These are phyloP conservation scores for Nigrograna mackinnonii DNA, from an alignment of 2,329 filamentous ascomycete genomes.

Conservation along the genomic window DNA sequence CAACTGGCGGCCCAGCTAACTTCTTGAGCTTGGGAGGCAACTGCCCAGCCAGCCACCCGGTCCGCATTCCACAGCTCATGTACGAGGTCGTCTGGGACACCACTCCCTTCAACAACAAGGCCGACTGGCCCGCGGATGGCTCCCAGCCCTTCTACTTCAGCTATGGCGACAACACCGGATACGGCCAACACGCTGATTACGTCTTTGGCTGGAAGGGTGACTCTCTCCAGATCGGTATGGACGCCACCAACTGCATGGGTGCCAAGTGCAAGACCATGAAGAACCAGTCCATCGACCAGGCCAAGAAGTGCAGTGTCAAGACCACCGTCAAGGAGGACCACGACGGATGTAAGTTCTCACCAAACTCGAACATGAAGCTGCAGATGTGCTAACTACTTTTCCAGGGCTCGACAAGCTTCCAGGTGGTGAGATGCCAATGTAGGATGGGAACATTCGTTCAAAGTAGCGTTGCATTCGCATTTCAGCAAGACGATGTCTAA, in stretches of 20 bases:
- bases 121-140: constrained; percentile 24
- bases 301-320: constrained; percentile 23
- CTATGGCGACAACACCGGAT: constrained; percentile 27
- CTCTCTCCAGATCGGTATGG: constrained; percentile 27
- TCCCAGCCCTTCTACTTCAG: constrained; percentile 26
- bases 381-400: not conserved
- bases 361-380: not conserved
- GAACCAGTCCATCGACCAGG: constrained; percentile 24
- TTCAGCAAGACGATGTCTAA: too few species aligned
- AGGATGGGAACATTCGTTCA: too few species aligned
- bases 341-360: constrained; percentile 1
- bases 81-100: constrained; percentile 51
- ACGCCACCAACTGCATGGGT: constrained; percentile 26
- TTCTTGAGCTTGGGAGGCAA: constrained; percentile 30
- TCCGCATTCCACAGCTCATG: constrained; percentile 50
- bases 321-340: constrained; percentile 20
- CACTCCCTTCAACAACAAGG: constrained; percentile 30
- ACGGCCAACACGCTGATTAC: constrained; percentile 27
- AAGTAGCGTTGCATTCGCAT: too few species aligned
- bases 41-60: constrained; percentile 47
- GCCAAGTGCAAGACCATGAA: constrained; percentile 28
- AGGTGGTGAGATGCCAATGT: not conserved
- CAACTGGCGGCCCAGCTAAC: constrained; percentile 25
- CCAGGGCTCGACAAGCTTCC: not conserved
- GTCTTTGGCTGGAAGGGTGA: constrained; percentile 30